Evolutionary conservation across 305 asterid genomes (phyloP), one percentile per base, ranked within the genome.

Genomic region (Galium porrigens): DNA sequence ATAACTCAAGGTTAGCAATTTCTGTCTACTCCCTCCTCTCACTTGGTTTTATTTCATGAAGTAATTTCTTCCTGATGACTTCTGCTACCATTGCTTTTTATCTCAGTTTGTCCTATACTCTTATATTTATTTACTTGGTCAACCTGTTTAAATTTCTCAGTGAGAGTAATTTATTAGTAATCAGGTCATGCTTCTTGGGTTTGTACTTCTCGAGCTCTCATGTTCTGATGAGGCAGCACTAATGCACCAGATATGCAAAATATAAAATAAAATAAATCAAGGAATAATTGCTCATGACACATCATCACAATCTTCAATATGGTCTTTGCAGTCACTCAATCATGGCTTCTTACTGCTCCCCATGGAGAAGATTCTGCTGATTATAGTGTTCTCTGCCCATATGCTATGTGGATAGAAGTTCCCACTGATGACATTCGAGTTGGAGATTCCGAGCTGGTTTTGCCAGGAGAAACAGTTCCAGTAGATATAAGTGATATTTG

Each of bases 151-250:
- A 74, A 68, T 75, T 84, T 77, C 82, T 81, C 81, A 79, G 72
- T 76, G 67, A 71, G 58, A 59, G 67, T 70, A 81, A 75, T 77
- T 76, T 77, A 81, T 80, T 85, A 88, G 94, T 75, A 77, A 70
- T 87, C 98, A 91, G 96, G 98, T 91, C 84, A 91, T 91, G 98
- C 98, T 91, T 89, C 98, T 91, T 79, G 98, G 98, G 71, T 89
- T 91, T 79, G 94, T 91, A 46, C 83, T 91, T 58, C 79, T 91
- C 63, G 96, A 96, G 42, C 95, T 95, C 77, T 86, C 96, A 5
- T 33, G 36, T 33, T 33, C 36, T 33, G 6, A 33, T 33, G 36
- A 33, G 36, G 36, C 36, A 33, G 36, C 36, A 33, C 6, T 33
- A 5, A 3, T 33, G 36, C 36, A 33, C 6, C 36, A 33, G 36